Evolutionary conservation across 2,329 filamentous ascomycete species (phyloP).

Genomic region (Amauroascus verrucosus): DNA sequence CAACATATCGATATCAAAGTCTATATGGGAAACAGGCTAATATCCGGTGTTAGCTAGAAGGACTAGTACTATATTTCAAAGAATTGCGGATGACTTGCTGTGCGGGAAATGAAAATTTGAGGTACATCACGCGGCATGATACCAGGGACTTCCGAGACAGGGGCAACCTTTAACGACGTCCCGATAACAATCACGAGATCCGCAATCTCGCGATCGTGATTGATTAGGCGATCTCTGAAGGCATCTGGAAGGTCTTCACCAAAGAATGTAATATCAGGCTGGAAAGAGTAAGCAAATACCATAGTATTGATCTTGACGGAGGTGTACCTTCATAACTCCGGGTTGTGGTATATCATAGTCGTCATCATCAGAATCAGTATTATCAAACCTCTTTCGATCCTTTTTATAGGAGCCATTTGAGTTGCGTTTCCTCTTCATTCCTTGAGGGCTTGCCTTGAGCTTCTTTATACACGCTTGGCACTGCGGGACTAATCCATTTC

Average conservation of each 20-base stretch:
- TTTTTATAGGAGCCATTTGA: conserved; percentile 37
- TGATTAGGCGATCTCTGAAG: conserved; percentile 71
- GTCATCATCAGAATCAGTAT: conserved; percentile 47
- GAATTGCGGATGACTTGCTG: conserved; percentile 38
- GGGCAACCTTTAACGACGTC: conserved; percentile 89
- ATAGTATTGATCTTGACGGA: background rate
- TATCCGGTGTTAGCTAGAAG: conserved; percentile 7
- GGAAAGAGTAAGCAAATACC: conserved; percentile 15
- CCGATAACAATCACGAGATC: conserved; percentile 94
- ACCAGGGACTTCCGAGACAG: conserved; percentile 82
- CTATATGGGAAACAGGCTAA: conserved; percentile 70
- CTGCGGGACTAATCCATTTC: conserved; percentile 61
- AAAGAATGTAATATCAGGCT: conserved; percentile 96
- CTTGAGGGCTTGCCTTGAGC: conserved; percentile 40
- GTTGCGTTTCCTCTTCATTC: conserved; percentile 45
- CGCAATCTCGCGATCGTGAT: conserved; percentile 66
- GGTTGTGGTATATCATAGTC: conserved; percentile 56
- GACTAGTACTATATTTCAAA: background rate
- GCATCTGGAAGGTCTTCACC: conserved; percentile 77
- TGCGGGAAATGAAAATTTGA: conserved; percentile 80
- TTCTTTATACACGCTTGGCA: conserved; percentile 60
- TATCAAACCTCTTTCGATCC: conserved; percentile 48
- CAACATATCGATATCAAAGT: conserved; percentile 93
- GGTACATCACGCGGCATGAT: conserved; percentile 69
- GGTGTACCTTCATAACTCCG: conserved; percentile 64